Conservation (phyloP, 176 grass and related monocot species). For the Oryza glumipatula region DNA sequence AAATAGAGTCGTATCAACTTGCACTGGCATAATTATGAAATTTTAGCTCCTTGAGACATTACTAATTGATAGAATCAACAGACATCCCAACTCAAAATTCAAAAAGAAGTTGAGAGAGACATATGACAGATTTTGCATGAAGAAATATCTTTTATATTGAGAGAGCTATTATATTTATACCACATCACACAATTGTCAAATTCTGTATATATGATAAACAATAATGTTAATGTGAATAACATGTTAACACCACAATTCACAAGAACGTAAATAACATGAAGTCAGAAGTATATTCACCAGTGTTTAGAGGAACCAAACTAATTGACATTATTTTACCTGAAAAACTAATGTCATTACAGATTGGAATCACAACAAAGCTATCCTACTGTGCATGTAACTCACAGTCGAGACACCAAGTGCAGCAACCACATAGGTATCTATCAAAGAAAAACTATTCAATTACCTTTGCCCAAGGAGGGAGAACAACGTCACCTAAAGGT, state of each 20-base stretch:
- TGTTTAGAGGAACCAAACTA: conserved; percentile 16
- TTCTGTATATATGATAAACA: conserved; percentile 11
- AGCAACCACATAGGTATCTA: conserved; percentile 9
- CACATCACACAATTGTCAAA: neutral
- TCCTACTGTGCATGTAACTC: conserved; percentile 18
- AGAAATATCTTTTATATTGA: conserved; percentile 23
- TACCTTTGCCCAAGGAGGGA: conserved; percentile 97
- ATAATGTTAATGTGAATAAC: neutral
- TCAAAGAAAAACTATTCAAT: conserved; percentile 29
- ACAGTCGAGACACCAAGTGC: conserved; percentile 6
- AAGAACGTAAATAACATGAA: neutral
- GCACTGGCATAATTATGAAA: conserved; percentile 16
- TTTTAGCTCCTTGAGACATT: conserved; percentile 18
- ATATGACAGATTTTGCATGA: conserved; percentile 12
- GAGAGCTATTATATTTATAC: conserved; percentile 23
- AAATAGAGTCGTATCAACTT: conserved; percentile 24
- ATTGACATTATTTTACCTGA: neutral
- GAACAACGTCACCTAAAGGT: conserved; percentile 85
- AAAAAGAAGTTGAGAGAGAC: neutral
- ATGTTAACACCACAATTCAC: conserved; percentile 2
- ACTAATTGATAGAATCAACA: neutral
- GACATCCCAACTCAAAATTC: conserved; percentile 1
- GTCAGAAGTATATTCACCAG: neutral
- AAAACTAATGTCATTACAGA: conserved; percentile 14
- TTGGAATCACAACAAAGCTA: conserved; percentile 12